Base-by-base conservation (phyloP, 352 stramenopile genomes). In the Globisporangium parvum region DNA sequence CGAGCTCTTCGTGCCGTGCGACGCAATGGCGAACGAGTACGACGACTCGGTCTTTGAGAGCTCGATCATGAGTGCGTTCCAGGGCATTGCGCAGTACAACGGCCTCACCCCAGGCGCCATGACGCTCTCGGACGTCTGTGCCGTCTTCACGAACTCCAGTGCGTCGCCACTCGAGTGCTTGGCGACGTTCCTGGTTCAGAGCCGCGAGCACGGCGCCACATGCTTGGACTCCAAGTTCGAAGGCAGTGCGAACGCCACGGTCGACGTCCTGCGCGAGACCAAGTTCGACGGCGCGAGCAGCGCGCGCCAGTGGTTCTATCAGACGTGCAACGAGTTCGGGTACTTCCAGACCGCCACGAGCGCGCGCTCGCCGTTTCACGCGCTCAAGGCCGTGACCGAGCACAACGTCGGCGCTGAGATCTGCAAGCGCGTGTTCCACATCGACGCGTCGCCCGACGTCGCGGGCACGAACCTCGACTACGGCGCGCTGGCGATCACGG, bases 291-390 rank as follows among this genome's bases (percentile, higher is more conserved):
- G 82, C 28, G 66, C 80, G 51, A 86, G 67, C 51, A 86, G 73
- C 54, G 73, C 75, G 33, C 77, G 82, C 14, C 82, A 92, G 63
- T 96, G 87, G 87, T 75, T 87, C 10, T 96, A 90, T 58, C 83
- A 94, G 62, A 94, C 85, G 20, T 96, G 87, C 69, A 95, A 93
- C 60, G 85, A 96, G 55, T 93, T 96, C 48, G 85, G 85, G 6
- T 96, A 91, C 65, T 93, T 91, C 59, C 84, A 94, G 59, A 91
- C 80, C 21, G 79, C 81, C 12, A 80, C 69, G 18, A 88, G 73
- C 47, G 39, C 52, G 3, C 63, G 57, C 23, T 86, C 83, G 47
- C 85, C 80, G 10, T 92, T 91, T 60, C 67, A 83, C 39, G 66
- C 71, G 53, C 63, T 96, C 23, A 80, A 65, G 54, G 77, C 73